Evolutionary conservation across 768 basidiomycete species (phyloP).

Genomic region (Pleurotus tuoliensis): DNA sequence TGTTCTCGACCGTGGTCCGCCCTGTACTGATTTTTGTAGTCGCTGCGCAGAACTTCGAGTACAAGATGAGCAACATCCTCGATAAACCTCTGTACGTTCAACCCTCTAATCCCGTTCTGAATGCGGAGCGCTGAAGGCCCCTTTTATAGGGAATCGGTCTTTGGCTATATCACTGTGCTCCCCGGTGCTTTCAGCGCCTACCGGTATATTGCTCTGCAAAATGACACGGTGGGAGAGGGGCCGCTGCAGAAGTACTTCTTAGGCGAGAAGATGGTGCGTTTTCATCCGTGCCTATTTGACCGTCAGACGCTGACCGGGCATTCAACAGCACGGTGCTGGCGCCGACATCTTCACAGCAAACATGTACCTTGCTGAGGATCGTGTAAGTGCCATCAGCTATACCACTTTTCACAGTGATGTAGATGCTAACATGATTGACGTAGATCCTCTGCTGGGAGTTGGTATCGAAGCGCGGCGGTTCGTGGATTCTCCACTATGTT

Average conservation of each 20-base stretch:
- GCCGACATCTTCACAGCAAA: conserved; percentile 94
- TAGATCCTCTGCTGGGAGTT: conserved; percentile 96
- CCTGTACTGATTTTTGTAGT: conserved; percentile 30
- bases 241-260: conserved; percentile 95
- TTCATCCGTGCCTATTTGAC: not conserved
- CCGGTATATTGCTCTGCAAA: conserved; percentile 86
- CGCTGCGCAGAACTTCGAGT: conserved; percentile 92
- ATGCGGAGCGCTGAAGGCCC: not conserved
- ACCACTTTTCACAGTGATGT: not conserved
- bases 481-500: conserved; percentile 95
- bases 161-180: conserved; percentile 93
- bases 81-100: conserved; percentile 73
- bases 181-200: conserved; percentile 94
- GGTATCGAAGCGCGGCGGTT: conserved; percentile 86
- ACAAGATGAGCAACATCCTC: conserved; percentile 91
- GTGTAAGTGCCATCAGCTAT: conserved; percentile 33
- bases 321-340: conserved; percentile 63
- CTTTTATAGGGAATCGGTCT: conserved; percentile 60
- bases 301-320: conserved; percentile 1
- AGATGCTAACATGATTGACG: not conserved
- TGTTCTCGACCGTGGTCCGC: not conserved
- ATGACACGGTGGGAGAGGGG: conserved; percentile 78
- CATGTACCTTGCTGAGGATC: conserved; percentile 94
- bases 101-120: no score
- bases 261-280: conserved; percentile 83